A percentile compares a stretch with the other conserved stretches of the same genome.
Conservation (phyloP, 805 yeast genomes). For the Candida glaebosa region DNA sequence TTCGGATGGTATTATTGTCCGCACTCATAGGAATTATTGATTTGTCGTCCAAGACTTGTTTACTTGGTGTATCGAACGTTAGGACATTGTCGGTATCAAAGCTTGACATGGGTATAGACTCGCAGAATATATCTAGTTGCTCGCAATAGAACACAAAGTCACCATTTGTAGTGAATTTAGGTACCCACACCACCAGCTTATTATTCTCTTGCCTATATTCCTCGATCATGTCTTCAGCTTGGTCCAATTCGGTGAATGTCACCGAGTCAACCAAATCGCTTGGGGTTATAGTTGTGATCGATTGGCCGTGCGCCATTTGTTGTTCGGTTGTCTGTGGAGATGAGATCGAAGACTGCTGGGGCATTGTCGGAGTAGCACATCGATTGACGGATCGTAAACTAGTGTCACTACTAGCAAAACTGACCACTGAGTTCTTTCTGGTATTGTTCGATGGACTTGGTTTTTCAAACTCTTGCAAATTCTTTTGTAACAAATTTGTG, state of each 20-base stretch:
- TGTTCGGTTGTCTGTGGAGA: slow-evolving; percentile 5
- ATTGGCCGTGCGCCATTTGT: slow-evolving; percentile 7
- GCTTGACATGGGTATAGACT: slow-evolving; percentile 50
- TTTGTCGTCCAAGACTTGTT: slow-evolving; percentile 17
- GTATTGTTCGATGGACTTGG: slow-evolving; percentile 30
- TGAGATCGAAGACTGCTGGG: background rate
- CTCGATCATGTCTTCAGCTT: slow-evolving; percentile 26
- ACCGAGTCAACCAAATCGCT: slow-evolving; percentile 6
- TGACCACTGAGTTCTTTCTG: slow-evolving; percentile 47
- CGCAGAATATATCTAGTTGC: slow-evolving; percentile 56
- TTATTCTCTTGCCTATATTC: slow-evolving; percentile 18
- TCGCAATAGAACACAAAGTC: slow-evolving; percentile 58
- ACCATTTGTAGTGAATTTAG: slow-evolving; percentile 53
- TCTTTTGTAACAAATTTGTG: slow-evolving; percentile 34
- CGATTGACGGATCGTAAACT: slow-evolving; percentile 22
- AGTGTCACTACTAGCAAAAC: slow-evolving; percentile 46
- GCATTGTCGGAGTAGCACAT: slow-evolving; percentile 6
- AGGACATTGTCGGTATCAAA: slow-evolving; percentile 18
- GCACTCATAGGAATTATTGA: slow-evolving; percentile 12
- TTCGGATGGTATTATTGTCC: slow-evolving; percentile 7
- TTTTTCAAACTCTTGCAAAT: slow-evolving; percentile 29
- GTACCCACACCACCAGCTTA: slow-evolving; percentile 50
- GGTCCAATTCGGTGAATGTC: slow-evolving; percentile 15
- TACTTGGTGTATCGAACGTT: slow-evolving; percentile 24
- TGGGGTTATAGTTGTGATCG: slow-evolving; percentile 13